Evolutionary conservation across 2,329 filamentous ascomycete genomes (phyloP), one percentile per base, ranked within the genome.

Genomic region (Colletotrichum liriopes): DNA sequence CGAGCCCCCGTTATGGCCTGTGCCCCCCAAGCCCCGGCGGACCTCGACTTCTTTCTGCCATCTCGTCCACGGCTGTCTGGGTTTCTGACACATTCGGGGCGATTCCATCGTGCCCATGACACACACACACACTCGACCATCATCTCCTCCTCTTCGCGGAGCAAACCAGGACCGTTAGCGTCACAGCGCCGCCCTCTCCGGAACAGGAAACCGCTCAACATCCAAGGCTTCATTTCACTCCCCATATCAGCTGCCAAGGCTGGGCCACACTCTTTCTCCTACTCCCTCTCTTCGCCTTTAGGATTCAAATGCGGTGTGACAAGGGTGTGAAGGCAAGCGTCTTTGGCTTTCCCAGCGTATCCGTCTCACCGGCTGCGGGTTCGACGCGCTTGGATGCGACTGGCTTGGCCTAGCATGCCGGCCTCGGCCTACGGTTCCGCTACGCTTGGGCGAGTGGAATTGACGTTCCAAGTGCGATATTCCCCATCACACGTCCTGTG

Each of bases 231-330:
- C 65, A 69, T 72, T 69, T 55, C 45, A 49, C 62, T 55, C 49
- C 45, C 39, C 65, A 58, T 72, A 54, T 65, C 69, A 72, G 52
- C 66, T 26, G 52, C 32, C 39, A 49, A 32, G 59, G 65, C 59
- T 59, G 60, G 59, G 52, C 45, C 60, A 32, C 63, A 39, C 39
- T 29, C 37, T 43, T 63, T 29, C n/a, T 63, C 52, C 43, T 64
- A 32, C 43, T 26, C 39, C 26, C 54, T 49, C 49, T 39, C 18
- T 23, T 35, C 52, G 20, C 23, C 16, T 47, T 47, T 39, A 39
- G 65, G 32, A 54, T 29, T 23, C 18, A 37, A 51, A 62, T n/a
- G 55, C 45, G 54, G 32, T 45, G 32, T 47, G 23, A n/a, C 65
- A 69, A 23, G 59, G 59, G 54, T 58, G 20, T 8, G 18, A 12